Evolutionary conservation across 2,329 filamentous ascomycete species (phyloP).

Genomic region (Annulohypoxylon truncatum): DNA sequence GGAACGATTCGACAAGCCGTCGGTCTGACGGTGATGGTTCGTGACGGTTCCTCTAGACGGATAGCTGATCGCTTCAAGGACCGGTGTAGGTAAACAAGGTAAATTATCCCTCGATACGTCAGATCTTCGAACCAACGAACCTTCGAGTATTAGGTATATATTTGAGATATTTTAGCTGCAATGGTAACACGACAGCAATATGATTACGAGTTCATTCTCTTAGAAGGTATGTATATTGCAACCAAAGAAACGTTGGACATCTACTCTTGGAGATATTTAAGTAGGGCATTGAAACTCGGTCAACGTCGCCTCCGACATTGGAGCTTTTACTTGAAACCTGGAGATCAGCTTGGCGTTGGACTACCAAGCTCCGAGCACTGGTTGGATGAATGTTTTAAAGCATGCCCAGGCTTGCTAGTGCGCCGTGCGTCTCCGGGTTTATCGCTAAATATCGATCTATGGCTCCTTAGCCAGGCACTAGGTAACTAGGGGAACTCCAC

Average conservation of each 20-base stretch:
- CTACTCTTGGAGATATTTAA: neutral
- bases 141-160: neutral
- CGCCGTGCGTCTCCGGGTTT: neutral
- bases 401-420: neutral
- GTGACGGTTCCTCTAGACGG: neutral
- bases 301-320: constrained; percentile 30
- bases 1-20: neutral
- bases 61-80: neutral
- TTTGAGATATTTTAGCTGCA: neutral
- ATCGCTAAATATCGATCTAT: too few species aligned
- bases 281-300: constrained; percentile 20
- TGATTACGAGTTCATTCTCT: neutral
- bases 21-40: neutral
- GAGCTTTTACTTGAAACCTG: constrained; percentile 36
- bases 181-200: neutral
- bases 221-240: neutral
- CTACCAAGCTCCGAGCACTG: neutral
- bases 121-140: neutral
- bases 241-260: constrained; percentile 12
- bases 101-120: neutral
- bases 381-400: neutral
- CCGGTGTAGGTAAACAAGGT: too few species aligned
- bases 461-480: too few species aligned
- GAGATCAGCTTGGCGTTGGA: constrained; percentile 37
- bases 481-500: neutral